These are phyloP conservation scores for Chaetomium tenue DNA, from an alignment of 495 filamentous ascomycete species.

Conservation along the genomic window DNA sequence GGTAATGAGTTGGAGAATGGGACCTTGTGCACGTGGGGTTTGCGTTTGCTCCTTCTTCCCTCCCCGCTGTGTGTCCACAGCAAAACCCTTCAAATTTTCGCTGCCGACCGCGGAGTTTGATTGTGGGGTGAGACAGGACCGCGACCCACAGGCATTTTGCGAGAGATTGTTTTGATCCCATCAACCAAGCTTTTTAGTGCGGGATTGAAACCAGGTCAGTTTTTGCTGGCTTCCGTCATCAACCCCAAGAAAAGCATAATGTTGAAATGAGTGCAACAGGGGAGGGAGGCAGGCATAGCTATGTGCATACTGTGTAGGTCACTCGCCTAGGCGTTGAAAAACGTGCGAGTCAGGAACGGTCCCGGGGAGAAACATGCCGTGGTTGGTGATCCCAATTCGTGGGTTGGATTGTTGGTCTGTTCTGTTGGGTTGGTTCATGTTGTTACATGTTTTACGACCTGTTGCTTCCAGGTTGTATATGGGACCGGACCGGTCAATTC, in stretches of 20 bases:
- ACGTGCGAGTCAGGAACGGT: neutral
- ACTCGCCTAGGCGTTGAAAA: neutral
- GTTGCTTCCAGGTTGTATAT: slow-evolving; percentile 1
- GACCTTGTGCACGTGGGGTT: slow-evolving; percentile 5
- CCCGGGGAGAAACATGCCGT: neutral
- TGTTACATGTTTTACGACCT: no score
- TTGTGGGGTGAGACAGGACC: slow-evolving; percentile 1
- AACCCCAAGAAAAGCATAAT: neutral
- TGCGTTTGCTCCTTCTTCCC: no score
- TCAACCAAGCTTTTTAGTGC: slow-evolving; percentile 5
- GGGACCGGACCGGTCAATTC: neutral
- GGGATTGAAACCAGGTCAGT: no score
- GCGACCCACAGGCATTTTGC: neutral
- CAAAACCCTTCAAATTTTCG: neutral
- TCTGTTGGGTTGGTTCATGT: neutral
- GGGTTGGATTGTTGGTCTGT: neutral
- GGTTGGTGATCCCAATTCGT: slow-evolving; percentile 11
- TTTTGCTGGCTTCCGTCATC: slow-evolving; percentile 1
- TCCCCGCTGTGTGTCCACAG: neutral
- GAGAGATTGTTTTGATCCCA: neutral
- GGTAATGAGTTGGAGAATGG: slow-evolving; percentile 1
- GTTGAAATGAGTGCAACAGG: slow-evolving; percentile 3
- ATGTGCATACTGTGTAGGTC: no score
- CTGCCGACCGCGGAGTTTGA: slow-evolving; percentile 5
- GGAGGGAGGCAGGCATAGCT: neutral